Base-by-base conservation (phyloP, 805 yeast species). In the Yarrowia sp. region DNA sequence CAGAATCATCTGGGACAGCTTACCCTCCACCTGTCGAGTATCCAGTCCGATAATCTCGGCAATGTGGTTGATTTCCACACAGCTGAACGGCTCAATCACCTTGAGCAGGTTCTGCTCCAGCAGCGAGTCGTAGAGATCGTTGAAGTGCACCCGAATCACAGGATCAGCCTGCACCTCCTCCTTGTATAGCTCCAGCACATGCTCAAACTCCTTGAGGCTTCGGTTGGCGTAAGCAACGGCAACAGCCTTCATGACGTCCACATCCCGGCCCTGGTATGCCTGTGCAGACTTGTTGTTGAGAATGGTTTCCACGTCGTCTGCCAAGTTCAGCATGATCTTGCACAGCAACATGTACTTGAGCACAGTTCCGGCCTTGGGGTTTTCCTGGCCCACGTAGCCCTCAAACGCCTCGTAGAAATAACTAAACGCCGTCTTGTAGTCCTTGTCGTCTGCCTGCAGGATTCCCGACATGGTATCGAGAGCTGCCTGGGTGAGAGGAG, bases 371-470 rank as follows among this genome's bases (percentile, higher is more conserved):
- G 95, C 86, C 58, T 78, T 76, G 41, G 74, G 68, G 65, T 74
- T 73, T 60, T 78, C 78, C 60, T 82, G 86, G 66, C 87, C 87
- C 17, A 89, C 84, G 76, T 84, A 95, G 48, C 93, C 93, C 76
- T 95, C 99, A 72, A 93, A 92, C 17, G 97, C 88, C 78, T 95
- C 99, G 73, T 85, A 92, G 73, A 95, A 95, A 76, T 95, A 95
- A 7, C 98, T 92, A 74, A 83, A 95, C 11, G 98, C 97, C 10
- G 99, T 95, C 74, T 90, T 89, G 79, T 90, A 96, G 76, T 95
- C 99, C 75, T 90, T 90, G 72, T 95, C 98, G 77, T 95, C 98
- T 42, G 98, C 96, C 78, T 93, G 96, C 68, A 95, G 82, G 65
- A 93, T 86, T 70, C 99, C 99, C 74, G 96, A 87, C 87, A 93